These are phyloP conservation scores for Purshia tridentata DNA, from an alignment of 306 rosid genomes.

Conservation along the genomic window DNA sequence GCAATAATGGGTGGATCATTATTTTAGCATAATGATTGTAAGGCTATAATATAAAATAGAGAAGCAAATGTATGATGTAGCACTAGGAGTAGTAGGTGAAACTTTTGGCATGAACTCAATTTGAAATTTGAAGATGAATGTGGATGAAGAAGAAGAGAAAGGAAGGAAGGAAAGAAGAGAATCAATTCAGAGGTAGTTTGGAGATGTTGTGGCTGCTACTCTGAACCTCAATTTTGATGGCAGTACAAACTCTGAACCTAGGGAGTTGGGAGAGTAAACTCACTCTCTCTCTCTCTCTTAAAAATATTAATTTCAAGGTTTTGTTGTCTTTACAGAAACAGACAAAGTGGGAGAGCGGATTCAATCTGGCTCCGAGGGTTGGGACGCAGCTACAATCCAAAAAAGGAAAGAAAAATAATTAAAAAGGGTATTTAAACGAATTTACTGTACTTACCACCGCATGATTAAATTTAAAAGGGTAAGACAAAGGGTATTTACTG, in stretches of 20 bases:
- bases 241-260: slow-evolving; percentile 6
- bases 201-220: not conserved
- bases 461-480: too few species aligned
- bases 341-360: slow-evolving; percentile 30
- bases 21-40: not conserved
- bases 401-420: too few species aligned
- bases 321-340: slow-evolving; percentile 25
- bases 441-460: too few species aligned
- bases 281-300: not conserved
- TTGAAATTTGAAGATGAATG: not conserved
- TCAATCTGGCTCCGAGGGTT: slow-evolving; percentile 16
- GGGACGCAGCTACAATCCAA: too few species aligned
- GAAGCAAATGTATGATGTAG: not conserved
- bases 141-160: not conserved
- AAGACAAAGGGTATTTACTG: too few species aligned
- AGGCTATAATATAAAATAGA: not conserved
- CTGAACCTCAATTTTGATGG: slow-evolving; percentile 24
- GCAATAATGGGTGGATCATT: slow-evolving; percentile 19
- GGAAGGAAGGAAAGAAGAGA: not conserved
- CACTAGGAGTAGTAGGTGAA: not conserved
- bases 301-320: not conserved
- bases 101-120: not conserved
- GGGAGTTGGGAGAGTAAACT: slow-evolving; percentile 29
- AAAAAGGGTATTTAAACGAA: too few species aligned
- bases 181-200: not conserved